A percentile compares a stretch with the other conserved stretches of the same genome.
These are phyloP conservation scores for Chamaenerion angustifolium DNA, from an alignment of 345 rosid species.

Conservation along the genomic window DNA sequence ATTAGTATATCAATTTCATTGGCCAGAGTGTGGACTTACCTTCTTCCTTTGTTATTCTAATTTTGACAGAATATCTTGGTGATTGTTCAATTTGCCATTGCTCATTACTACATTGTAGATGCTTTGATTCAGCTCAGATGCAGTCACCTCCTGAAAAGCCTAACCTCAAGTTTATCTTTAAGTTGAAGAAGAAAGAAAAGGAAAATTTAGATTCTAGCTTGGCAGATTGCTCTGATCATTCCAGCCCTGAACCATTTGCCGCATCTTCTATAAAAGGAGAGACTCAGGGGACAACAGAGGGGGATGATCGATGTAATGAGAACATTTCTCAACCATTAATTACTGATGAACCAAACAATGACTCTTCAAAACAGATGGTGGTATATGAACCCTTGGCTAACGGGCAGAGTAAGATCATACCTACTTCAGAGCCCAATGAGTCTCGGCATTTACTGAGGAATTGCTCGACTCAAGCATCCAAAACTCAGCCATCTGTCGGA, in stretches of 20 bases:
- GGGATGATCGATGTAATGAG: conserved; percentile 19
- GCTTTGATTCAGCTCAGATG: conserved; percentile 24
- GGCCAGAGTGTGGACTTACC: no score
- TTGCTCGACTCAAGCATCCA: conserved; percentile 18
- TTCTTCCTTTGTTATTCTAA: no score
- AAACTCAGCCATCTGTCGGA: conserved; percentile 54
- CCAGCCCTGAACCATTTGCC: conserved; percentile 13
- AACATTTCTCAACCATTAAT: conserved; percentile 9
- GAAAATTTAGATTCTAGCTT: conserved; percentile 18
- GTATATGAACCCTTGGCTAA: conserved; percentile 38
- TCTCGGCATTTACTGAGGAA: conserved; percentile 14
- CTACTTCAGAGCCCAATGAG: conserved; percentile 16
- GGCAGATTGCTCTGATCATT: conserved; percentile 10
- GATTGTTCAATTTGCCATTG: neutral
- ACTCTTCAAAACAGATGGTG: conserved; percentile 45
- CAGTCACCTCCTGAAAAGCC: conserved; percentile 23
- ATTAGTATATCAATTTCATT: no score
- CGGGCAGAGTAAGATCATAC: conserved; percentile 17
- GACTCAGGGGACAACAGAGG: neutral
- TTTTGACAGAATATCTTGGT: no score
- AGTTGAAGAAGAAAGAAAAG: conserved; percentile 23
- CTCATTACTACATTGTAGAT: conserved; percentile 4
- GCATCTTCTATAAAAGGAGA: conserved; percentile 18
- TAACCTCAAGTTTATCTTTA: conserved; percentile 9
- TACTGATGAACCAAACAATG: conserved; percentile 13